Evolutionary conservation across 2,329 filamentous ascomycete species (phyloP).

Genomic region (Hypoxylon rubiginosum): DNA sequence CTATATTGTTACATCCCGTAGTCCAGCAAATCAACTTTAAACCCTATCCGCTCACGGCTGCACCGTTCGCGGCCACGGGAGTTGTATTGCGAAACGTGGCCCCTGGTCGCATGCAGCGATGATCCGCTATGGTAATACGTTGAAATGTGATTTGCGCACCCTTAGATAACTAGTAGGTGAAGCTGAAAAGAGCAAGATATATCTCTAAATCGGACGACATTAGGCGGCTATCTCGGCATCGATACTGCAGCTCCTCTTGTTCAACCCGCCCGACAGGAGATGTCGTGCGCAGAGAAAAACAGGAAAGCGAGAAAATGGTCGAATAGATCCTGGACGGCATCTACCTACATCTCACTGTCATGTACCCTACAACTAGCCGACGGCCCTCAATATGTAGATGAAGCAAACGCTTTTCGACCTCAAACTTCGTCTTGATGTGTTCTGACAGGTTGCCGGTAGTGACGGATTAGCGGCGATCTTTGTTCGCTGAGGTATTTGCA

Average conservation of each 20-base stretch:
- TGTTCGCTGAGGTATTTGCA: background rate
- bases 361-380: background rate
- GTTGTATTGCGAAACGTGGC: background rate
- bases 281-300: background rate
- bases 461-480: background rate
- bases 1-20: background rate
- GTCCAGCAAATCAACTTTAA: background rate
- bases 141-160: background rate
- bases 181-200: background rate
- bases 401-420: background rate
- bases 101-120: background rate
- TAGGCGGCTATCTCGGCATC: background rate
- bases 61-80: background rate
- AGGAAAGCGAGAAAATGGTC: background rate
- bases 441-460: background rate
- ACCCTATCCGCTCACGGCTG: background rate
- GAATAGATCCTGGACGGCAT: background rate
- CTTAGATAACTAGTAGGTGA: background rate
- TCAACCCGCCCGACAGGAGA: too few species aligned
- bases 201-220: background rate
- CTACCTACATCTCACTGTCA: background rate
- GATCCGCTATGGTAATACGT: background rate
- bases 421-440: background rate
- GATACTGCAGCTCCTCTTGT: background rate
- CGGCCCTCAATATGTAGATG: background rate